Evolutionary conservation across 2,329 filamentous ascomycete species (phyloP), one percentile per base, ranked within the genome.

Genomic region (Apiospora marii): DNA sequence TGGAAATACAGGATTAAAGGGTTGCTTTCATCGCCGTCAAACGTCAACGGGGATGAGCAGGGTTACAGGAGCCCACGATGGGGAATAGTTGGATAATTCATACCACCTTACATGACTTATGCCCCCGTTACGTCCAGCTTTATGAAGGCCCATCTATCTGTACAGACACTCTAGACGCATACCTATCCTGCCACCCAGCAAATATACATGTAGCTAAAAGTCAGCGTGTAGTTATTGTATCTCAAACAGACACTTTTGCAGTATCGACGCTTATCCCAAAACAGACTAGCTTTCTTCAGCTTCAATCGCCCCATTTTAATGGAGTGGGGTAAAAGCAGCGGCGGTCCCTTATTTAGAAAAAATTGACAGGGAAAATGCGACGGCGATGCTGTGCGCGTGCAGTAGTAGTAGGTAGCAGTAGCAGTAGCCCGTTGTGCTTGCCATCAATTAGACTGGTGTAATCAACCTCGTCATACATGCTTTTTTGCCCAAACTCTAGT

Each of bases 401-500:
- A 22, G 19, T n/a, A 48, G 46, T n/a, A 49, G 46, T 12, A 49
- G 46, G 46, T 10, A 49, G 46, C 7, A 49, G 46, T 10, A 41
- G 58, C 19, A 41, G 34, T 41, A 64, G 58, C 16, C 53, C 30
- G 30, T 30, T 16, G 46, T 49, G 46, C 58, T n/a, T 41, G 34
- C 19, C 58, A 22, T 37, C 19, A 41, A 41, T 8, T 8, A 2
- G 10, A 41, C 58, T 19, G 14, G n/a, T 19, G 34, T n/a, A 41
- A 64, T 64, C 34, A 64, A 41, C 34, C 58, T 64, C 58, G 58
- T 64, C 58, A 64, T 64, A 64, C 58, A 64, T n/a, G 58, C 12
- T 64, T 64, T 64, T 22, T 64, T 22, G 34, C 34, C 30, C n/a
- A 41, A 64, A 41, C 34, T 41, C 58, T 41, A 64, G 58, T 14